Conservation (phyloP, 2,329 filamentous ascomycete species). For the Monosporascus sp. region DNA sequence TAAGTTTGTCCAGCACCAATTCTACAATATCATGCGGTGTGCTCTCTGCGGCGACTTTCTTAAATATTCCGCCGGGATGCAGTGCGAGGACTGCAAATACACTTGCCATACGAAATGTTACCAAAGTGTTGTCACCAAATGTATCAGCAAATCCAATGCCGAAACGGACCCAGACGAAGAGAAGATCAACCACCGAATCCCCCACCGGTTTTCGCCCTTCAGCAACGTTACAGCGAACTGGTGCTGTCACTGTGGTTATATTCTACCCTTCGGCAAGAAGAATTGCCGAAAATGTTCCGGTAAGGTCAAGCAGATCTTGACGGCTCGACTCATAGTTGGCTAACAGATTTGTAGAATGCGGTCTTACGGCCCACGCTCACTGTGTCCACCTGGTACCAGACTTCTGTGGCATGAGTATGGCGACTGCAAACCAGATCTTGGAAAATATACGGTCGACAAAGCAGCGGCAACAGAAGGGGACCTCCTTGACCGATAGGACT, state of each 20-base stretch:
- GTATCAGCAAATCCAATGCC: slow-evolving; percentile 98
- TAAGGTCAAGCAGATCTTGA: slow-evolving; percentile 36
- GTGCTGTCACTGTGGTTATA: slow-evolving; percentile 98
- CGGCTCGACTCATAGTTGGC: slow-evolving; percentile 3
- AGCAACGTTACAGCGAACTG: slow-evolving; percentile 98
- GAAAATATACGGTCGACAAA: slow-evolving; percentile 80
- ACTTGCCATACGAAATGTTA: slow-evolving; percentile 99
- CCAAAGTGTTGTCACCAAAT: slow-evolving; percentile 93
- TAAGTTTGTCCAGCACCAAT: slow-evolving; percentile 97
- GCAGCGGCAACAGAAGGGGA: slow-evolving; percentile 57
- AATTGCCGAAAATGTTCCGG: slow-evolving; percentile 89
- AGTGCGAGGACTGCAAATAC: slow-evolving; percentile 99
- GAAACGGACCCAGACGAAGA: slow-evolving; percentile 98
- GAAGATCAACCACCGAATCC: slow-evolving; percentile 99
- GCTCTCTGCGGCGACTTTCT: slow-evolving; percentile 96
- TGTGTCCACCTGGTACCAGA: slow-evolving; percentile 96
- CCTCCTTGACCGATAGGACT: slow-evolving; percentile 60
- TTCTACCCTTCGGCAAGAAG: slow-evolving; percentile 90
- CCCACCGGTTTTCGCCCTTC: slow-evolving; percentile 94
- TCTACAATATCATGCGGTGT: slow-evolving; percentile 99
- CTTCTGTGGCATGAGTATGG: slow-evolving; percentile 99
- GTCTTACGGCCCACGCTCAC: slow-evolving; percentile 81
- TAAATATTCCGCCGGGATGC: slow-evolving; percentile 98
- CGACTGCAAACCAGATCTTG: slow-evolving; percentile 88
- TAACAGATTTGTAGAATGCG: slow-evolving; percentile 63